Evolutionary conservation across 441 rosid genomes (phyloP).

Genomic region (Rhodomyrtus psidioides): DNA sequence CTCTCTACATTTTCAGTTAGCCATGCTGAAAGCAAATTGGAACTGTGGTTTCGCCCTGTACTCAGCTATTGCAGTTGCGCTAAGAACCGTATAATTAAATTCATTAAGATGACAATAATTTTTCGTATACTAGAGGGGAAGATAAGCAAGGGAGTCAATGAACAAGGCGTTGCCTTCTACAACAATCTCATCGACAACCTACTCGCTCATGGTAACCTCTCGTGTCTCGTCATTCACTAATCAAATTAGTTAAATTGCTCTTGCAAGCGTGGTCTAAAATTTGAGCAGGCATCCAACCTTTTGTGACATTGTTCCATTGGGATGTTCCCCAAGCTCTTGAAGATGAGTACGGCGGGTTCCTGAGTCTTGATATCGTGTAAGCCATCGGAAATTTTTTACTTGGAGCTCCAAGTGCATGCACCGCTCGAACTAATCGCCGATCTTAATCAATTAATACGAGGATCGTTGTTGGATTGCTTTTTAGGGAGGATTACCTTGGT

Average conservation of each 20-base stretch:
- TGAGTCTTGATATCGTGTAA: slow-evolving; percentile 32
- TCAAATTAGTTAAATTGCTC: neutral
- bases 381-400: neutral
- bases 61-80: neutral
- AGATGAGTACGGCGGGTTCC: slow-evolving; percentile 47
- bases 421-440: neutral
- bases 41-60: neutral
- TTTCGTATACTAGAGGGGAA: slow-evolving; percentile 28
- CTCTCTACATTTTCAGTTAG: neutral
- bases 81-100: neutral
- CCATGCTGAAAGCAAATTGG: neutral
- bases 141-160: slow-evolving; percentile 44
- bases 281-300: slow-evolving; percentile 30
- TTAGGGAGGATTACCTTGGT: neutral
- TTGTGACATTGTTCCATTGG: slow-evolving; percentile 49
- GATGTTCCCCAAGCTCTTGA: slow-evolving; percentile 59
- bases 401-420: neutral
- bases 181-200: slow-evolving; percentile 57
- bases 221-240: neutral
- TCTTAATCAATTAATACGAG: neutral
- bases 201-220: slow-evolving; percentile 23
- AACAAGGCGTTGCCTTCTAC: slow-evolving; percentile 42
- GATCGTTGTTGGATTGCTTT: neutral
- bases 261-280: neutral
- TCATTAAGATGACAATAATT: neutral